Evolutionary conservation across 192 early-diverging fungal genomes (phyloP), one percentile per base, ranked within the genome.

Genomic region (Mortierella hygrophila): DNA sequence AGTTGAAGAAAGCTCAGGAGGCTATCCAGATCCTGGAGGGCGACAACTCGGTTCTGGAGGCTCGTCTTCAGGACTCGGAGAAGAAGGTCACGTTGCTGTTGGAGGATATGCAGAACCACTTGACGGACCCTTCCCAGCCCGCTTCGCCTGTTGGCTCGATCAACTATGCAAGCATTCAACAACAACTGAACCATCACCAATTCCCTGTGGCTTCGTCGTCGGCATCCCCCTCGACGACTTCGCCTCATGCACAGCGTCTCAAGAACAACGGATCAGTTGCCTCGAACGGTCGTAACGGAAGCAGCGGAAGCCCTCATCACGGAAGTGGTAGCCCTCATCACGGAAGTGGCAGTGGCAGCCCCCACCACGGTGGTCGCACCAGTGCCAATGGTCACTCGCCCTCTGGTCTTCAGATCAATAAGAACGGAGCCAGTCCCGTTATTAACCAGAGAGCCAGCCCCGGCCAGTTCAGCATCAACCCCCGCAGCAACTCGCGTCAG

Each of bases 11-110:
- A 52, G 75, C 84, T 37, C 84, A 86, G 52, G 84, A 86, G 72
- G 72, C 75, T 15, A 81, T 81, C 49, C 84, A 86, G 54, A 70
- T 81, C 52, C 35, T 86, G 23, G 84, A 86, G 44, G 79, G 84
- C 0, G 84, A 86, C 65, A 86, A 86, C 49, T 86, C 79, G n/a
- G 79, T 86, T 20, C 60, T 86, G 11, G 84, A 86, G 68, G 79
- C 78, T 0, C 63, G 84, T 49, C 55, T 86, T 15, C 75, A 57
- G 55, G 84, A 86, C 20, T 80, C 84, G 8, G 84, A 86, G 52
- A 86, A 86, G 79, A 86, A 86, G 54, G 84, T 86, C 6, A 54
- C 74, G 6, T 49, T 86, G 72, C 29, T 86, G 2, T 68, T 86
- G 60, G 84, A 85, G 21, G 75, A 85, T 35, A 85, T 85, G 78